Evolutionary conservation across 23 red algal genomes (phyloP), one percentile per base, ranked within the genome.

Genomic region (Gracilariopsis chorda): DNA sequence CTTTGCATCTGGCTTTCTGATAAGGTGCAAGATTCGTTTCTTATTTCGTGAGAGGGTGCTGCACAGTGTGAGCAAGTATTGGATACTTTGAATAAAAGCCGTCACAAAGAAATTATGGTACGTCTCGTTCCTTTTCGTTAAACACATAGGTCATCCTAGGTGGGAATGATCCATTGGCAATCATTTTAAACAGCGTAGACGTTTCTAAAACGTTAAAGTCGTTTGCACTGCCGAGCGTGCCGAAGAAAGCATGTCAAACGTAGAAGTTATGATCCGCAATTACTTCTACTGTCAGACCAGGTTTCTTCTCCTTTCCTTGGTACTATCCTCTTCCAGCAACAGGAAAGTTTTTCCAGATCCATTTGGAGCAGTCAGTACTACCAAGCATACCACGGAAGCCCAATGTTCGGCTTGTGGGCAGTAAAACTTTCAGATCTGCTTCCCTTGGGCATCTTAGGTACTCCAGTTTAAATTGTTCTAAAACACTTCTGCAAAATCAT

Each of bases 201-300:
- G 36, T 51, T 20, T 83, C 51, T 13, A 83, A 36, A 39, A 64
- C 12, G 32, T 83, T 83, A 14, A 83, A 21, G 78, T 61, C 78
- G 36, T 69, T 83, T 0, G 20, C 13, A 37, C 48, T 17, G 16
- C 78, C 78, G 13, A 30, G 0, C 13, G 63, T 63, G 17, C 78
- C 78, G 33, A 83, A 83, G 21, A 63, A 63, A 25, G 17, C 14
- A 27, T 83, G 52, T 51, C 1, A 83, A 33, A 83, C 37, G 12
- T 39, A 83, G 12, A 62, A 39, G 14, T 12, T n/a, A 20, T 63
- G 17, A 30, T 63, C 78, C 19, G 51, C 0, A 36, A 83, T 63
- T 20, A 12, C 78, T 83, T 83, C 78, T 35, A 64, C 16, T 24
- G 48, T 59, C 16, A 83, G 17, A 12, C 20, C 30, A 20, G 78